A percentile compares a stretch with the other conserved stretches of the same genome.
These are phyloP conservation scores for Zygoascus flipseniorum DNA, from an alignment of 805 yeast genomes.

Conservation along the genomic window DNA sequence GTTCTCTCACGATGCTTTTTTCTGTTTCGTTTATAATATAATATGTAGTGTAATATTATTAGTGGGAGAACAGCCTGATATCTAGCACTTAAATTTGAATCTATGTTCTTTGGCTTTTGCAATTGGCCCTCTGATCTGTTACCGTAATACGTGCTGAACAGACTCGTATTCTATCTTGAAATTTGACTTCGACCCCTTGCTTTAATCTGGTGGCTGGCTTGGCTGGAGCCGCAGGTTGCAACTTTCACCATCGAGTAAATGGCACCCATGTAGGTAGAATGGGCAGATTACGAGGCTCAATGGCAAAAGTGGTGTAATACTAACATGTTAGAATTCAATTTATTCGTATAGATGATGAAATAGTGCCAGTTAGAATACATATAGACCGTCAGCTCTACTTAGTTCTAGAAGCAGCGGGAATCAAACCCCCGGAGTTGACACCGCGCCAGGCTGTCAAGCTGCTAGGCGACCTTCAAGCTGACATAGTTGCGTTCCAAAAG, in stretches of 20 bases:
- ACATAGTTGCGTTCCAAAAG: neutral
- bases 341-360: neutral
- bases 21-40: neutral
- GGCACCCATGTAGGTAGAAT: neutral
- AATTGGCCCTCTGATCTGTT: no score
- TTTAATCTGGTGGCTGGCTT: no score
- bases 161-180: no score
- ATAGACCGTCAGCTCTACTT: constrained; percentile 7
- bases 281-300: no score
- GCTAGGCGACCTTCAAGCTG: constrained; percentile 2
- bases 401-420: neutral
- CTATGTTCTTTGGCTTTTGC: no score
- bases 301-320: neutral
- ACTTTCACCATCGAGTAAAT: neutral
- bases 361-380: constrained; percentile 7
- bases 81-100: no score
- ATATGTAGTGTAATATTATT: neutral
- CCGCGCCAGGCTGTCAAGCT: constrained; percentile 1
- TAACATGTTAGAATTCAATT: neutral
- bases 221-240: no score
- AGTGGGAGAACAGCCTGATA: neutral
- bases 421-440: constrained; percentile 2
- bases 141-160: no score
- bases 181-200: no score
- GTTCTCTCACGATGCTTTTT: neutral